Conservation (phyloP, 805 yeast species). For the Spathaspora sp. region DNA sequence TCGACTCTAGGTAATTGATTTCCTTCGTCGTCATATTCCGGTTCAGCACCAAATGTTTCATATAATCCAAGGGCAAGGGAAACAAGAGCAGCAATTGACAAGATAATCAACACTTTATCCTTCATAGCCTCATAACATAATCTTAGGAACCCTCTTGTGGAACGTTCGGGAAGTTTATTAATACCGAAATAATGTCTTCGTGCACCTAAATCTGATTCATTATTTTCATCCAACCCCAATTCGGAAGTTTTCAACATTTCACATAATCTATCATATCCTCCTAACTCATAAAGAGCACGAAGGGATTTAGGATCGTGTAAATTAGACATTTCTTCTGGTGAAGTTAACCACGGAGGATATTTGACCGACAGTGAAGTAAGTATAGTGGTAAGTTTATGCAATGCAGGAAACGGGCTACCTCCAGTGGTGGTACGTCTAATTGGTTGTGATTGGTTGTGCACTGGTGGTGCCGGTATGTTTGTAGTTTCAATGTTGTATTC, state of each 20-base stretch:
- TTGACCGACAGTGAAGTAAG: not conserved
- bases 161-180: constrained; percentile 68
- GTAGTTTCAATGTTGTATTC: constrained; percentile 1
- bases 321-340: constrained; percentile 32
- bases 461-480: not conserved
- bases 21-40: constrained; percentile 76
- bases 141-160: constrained; percentile 62
- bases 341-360: constrained; percentile 4
- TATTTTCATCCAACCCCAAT: constrained; percentile 39
- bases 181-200: constrained; percentile 58
- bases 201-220: constrained; percentile 22
- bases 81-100: constrained; percentile 81
- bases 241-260: constrained; percentile 32
- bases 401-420: not conserved
- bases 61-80: constrained; percentile 89
- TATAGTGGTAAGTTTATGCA: not conserved
- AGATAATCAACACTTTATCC: constrained; percentile 83
- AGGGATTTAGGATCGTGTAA: constrained; percentile 66
- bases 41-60: constrained; percentile 83
- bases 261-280: constrained; percentile 40
- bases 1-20: constrained; percentile 77
- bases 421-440: constrained; percentile 1
- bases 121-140: constrained; percentile 82
- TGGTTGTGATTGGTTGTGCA: not conserved
- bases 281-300: constrained; percentile 34